phyloP scores from a whole-genome alignment of 2,329 filamentous ascomycete species.

The Exophiala sp. region DNA sequence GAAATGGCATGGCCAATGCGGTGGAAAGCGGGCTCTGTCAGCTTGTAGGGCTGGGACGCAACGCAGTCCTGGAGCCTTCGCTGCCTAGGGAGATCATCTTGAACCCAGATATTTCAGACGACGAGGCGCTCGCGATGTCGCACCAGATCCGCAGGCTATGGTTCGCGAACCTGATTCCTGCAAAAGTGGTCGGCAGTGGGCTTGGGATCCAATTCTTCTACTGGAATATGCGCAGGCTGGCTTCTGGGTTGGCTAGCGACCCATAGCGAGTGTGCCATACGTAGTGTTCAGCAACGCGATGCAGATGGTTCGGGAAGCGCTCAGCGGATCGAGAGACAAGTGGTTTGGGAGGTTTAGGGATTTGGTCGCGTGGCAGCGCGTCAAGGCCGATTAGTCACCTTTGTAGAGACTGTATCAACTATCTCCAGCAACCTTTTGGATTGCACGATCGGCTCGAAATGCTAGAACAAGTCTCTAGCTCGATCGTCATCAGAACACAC shows the following conservation, averaged over 20 bases:
- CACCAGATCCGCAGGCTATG: constrained; percentile 34
- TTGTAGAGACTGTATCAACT: no score
- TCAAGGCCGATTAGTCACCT: neutral
- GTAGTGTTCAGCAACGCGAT: constrained; percentile 1
- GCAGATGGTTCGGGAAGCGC: neutral
- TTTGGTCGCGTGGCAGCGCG: neutral
- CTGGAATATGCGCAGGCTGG: constrained; percentile 35
- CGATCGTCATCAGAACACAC: no score
- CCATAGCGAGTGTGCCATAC: constrained; percentile 31
- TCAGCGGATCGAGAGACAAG: neutral
- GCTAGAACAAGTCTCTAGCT: no score
- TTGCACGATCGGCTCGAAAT: no score
- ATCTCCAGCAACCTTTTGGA: no score
- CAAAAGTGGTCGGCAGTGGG: constrained; percentile 34
- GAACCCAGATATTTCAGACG: constrained; percentile 22
- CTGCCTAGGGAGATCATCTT: constrained; percentile 33
- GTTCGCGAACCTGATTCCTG: constrained; percentile 33
- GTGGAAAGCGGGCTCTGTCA: constrained; percentile 47
- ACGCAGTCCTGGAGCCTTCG: constrained; percentile 44
- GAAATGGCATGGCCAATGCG: constrained; percentile 49
- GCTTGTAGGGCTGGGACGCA: constrained; percentile 48
- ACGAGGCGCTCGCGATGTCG: constrained; percentile 28
- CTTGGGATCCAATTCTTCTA: constrained; percentile 33
- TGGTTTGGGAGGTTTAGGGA: neutral
- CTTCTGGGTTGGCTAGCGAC: constrained; percentile 30